A percentile compares a stretch with the other conserved stretches of the same genome.
These are phyloP conservation scores for Alternaria atra DNA, from an alignment of 2,329 filamentous ascomycete genomes.

Conservation along the genomic window DNA sequence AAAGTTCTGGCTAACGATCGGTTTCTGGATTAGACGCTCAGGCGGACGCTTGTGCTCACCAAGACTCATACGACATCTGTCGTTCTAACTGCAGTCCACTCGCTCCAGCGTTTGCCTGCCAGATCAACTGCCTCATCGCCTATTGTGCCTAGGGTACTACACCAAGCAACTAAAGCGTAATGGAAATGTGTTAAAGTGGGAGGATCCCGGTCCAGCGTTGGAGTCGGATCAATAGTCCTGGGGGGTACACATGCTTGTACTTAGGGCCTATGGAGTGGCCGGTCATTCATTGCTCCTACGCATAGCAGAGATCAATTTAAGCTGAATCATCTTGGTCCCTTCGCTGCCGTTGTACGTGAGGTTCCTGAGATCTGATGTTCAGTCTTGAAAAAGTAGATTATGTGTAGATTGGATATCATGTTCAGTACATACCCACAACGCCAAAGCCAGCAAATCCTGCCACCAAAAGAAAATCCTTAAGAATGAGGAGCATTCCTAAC, in stretches of 20 bases:
- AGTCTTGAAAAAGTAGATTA: neutral
- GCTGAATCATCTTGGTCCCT: no score
- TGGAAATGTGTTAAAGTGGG: neutral
- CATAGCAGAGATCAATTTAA: neutral
- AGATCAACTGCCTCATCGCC: neutral
- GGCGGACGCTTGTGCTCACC: neutral
- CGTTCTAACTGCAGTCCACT: neutral
- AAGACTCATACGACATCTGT: neutral
- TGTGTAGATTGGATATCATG: constrained; percentile 5
- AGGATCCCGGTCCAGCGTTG: neutral
- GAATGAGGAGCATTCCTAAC: neutral
- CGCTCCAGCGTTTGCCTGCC: neutral
- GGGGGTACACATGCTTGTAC: neutral
- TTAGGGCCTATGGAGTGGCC: neutral
- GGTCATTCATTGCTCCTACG: neutral
- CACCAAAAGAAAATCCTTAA: neutral
- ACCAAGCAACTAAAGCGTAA: no score
- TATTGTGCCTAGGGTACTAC: neutral
- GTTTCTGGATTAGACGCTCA: neutral
- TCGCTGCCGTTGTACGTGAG: neutral
- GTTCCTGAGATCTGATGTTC: neutral
- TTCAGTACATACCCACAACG: neutral
- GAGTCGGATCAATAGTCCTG: neutral
- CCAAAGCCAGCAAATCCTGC: neutral
- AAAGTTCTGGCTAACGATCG: no score